Conservation (phyloP, 1,139 yeast genomes). For the Citeromyces hawaiiensis region DNA sequence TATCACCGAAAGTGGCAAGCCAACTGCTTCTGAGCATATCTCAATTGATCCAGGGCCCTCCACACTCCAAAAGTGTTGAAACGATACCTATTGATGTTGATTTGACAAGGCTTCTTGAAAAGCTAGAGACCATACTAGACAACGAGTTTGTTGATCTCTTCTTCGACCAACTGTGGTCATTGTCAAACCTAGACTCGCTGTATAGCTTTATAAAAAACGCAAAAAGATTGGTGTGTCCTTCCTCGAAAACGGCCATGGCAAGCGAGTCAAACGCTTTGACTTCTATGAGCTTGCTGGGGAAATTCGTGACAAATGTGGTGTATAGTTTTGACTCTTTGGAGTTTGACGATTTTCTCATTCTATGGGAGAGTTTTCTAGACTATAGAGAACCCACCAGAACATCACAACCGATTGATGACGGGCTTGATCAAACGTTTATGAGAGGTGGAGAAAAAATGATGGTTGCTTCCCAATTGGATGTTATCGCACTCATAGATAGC, state of each 20-base stretch:
- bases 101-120: background rate
- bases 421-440: background rate
- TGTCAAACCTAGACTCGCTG: slow-evolving; percentile 4
- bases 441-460: background rate
- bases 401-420: slow-evolving; percentile 4
- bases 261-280: slow-evolving; percentile 10
- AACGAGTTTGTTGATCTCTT: background rate
- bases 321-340: slow-evolving; percentile 38
- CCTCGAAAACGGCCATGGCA: slow-evolving; percentile 16
- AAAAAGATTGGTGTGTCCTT: slow-evolving; percentile 15
- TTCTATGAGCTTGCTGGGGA: slow-evolving; percentile 24
- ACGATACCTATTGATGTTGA: background rate
- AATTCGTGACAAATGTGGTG: slow-evolving; percentile 25
- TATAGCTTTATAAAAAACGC: slow-evolving; percentile 8
- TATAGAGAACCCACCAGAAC: slow-evolving; percentile 26
- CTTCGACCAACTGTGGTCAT: background rate
- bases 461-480: slow-evolving; percentile 33
- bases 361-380: slow-evolving; percentile 41
- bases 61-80: background rate
- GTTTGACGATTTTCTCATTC: slow-evolving; percentile 39
- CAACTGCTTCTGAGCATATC: background rate
- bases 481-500: slow-evolving; percentile 36
- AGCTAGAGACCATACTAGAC: too few relatives aligned
- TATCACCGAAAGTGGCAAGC: background rate
- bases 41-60: background rate